Base-by-base conservation (phyloP, 768 basidiomycete species). In the Kwoniella dendrophila region DNA sequence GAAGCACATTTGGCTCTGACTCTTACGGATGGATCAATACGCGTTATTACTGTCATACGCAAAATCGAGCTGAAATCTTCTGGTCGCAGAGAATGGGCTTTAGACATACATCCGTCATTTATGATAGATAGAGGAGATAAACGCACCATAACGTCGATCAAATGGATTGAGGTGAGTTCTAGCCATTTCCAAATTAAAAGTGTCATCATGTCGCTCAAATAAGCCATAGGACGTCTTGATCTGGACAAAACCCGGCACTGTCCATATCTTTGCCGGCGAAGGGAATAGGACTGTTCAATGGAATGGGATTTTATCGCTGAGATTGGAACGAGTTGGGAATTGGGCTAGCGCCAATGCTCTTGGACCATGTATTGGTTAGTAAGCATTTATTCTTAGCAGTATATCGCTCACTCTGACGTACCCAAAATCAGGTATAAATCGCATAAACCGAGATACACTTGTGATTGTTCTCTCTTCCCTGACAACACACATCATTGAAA, bases 311-410 rank as follows among this genome's bases (percentile, higher is more conserved):
- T 29, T 56, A 41, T 26, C 14, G 4, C 29, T 65, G 20, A 51
- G 56, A 3, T 51, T 75, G 24, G 58, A 54, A 7, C 20, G 55
- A 41, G 60, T 73, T 3, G 74, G 74, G 4, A 67, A 71, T 54
- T 75, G 71, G 71, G 74, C 74, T 8, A 54, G 74, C 6, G 71
- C 71, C 6, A 75, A 71, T 61, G 47, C 59, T 16, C 26, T 73
- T 2, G 62, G 55, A 20, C 49, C 61, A 11, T 71, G 69, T 49
- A 53, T 69, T 14, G 69, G 73, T 75, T 27, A 47, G 71, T 63
- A 2, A 10, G 12, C 34, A 10, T 30, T 30, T 24, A n/a, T 11
- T 24, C 24, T 8, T 32, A 38, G 11, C 36, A n/a, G 10, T 7
- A 58, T 22, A 26, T 22, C 16, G 20, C 18, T 4, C 14, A 47